phyloP scores from a whole-genome alignment of 352 stramenopile genomes.

The Globisporangium canariense region DNA sequence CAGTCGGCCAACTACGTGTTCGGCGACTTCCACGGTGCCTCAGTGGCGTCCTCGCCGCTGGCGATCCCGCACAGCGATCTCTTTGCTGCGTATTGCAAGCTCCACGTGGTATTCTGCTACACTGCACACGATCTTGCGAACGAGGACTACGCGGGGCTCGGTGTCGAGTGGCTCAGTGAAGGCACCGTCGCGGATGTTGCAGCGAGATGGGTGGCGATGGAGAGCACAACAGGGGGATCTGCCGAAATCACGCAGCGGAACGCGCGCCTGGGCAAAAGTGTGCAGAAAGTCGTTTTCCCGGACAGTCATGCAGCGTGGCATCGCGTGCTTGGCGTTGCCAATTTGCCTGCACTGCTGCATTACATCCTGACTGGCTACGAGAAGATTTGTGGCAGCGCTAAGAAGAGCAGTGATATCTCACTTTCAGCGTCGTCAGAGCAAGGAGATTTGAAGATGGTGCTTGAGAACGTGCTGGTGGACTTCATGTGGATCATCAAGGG shows the following conservation, averaged over 20 bases:
- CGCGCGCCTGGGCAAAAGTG: conserved; percentile 52
- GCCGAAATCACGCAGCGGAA: conserved; percentile 79
- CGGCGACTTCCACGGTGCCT: conserved; percentile 48
- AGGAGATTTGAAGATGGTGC: conserved; percentile 17
- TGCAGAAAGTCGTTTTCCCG: conserved; percentile 38
- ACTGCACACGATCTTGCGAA: conserved; percentile 55
- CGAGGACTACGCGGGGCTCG: conserved; percentile 53
- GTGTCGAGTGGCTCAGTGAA: conserved; percentile 72
- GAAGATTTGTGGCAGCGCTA: conserved; percentile 14
- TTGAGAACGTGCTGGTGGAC: conserved; percentile 57
- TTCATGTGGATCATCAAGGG: conserved; percentile 68
- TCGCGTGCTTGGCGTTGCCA: conserved; percentile 49
- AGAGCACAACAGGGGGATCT: conserved; percentile 46
- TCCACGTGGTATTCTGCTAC: conserved; percentile 77
- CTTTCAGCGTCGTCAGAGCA: neutral
- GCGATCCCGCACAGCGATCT: conserved; percentile 34
- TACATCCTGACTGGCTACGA: conserved; percentile 62
- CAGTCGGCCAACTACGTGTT: conserved; percentile 29
- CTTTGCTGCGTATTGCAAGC: conserved; percentile 43
- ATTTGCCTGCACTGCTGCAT: conserved; percentile 52
- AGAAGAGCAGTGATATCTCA: neutral
- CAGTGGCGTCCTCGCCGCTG: conserved; percentile 38
- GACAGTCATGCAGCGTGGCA: conserved; percentile 53
- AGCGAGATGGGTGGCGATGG: conserved; percentile 65
- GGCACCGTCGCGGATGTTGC: conserved; percentile 34